Percentiles rank a stretch among this genome's conserved stretches.
Conservation (phyloP, 768 basidiomycete genomes). For the Boletus edulis region DNA sequence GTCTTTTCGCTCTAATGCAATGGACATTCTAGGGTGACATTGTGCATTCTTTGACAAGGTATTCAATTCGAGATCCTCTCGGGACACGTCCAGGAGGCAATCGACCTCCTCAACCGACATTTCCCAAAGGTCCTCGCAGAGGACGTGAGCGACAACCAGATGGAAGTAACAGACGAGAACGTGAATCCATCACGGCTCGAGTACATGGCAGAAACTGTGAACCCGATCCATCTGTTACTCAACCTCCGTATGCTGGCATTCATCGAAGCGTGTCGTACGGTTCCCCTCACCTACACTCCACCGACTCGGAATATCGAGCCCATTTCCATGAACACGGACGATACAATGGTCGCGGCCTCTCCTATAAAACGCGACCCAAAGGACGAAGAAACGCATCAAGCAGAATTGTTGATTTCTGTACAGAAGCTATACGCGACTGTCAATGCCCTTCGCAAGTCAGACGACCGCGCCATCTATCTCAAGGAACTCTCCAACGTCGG, state of each 20-base stretch:
- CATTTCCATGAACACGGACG: constrained; percentile 8
- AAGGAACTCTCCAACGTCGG: constrained; percentile 74
- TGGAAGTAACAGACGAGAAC: constrained; percentile 21
- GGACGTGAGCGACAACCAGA: constrained; percentile 12
- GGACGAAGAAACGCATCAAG: constrained; percentile 41
- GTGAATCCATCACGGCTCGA: constrained; percentile 36
- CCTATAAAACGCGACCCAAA: constrained; percentile 19
- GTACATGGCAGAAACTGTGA: constrained; percentile 59
- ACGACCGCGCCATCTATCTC: constrained; percentile 59
- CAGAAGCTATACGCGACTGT: constrained; percentile 68
- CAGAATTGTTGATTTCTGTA: constrained; percentile 51
- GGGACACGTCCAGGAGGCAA: constrained; percentile 75
- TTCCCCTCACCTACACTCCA: constrained; percentile 51
- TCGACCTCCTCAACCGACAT: constrained; percentile 58
- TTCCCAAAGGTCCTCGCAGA: constrained; percentile 69
- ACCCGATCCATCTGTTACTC: constrained; percentile 73
- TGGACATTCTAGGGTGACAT: not conserved
- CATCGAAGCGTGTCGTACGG: constrained; percentile 78
- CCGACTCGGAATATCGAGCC: constrained; percentile 10
- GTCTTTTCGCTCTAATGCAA: constrained; percentile 11
- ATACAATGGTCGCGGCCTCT: not conserved
- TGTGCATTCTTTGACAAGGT: constrained; percentile 40
- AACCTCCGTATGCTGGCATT: constrained; percentile 88
- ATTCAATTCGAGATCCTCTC: constrained; percentile 68
- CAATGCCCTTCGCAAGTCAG: constrained; percentile 49